These are phyloP conservation scores for Neofusicoccum parvum DNA, from an alignment of 2,329 filamentous ascomycete species.

Conservation along the genomic window DNA sequence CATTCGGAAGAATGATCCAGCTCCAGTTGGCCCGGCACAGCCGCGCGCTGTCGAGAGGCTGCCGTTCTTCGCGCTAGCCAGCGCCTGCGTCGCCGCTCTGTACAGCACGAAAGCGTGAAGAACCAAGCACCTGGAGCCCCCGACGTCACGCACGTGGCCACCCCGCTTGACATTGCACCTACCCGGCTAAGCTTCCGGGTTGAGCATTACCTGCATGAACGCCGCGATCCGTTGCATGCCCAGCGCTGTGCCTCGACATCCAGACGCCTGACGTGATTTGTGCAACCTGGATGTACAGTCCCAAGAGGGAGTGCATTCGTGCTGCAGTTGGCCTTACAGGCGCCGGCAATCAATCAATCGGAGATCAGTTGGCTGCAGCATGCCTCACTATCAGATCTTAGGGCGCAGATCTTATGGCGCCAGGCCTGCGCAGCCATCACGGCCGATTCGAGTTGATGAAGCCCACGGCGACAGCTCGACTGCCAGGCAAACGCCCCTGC, in stretches of 20 bases:
- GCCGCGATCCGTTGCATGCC: slow-evolving; percentile 2
- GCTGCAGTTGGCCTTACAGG: background rate
- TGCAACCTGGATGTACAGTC: too few species aligned
- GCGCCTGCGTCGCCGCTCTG: too few species aligned
- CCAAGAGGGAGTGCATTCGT: background rate
- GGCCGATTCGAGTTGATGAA: background rate
- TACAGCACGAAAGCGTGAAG: background rate
- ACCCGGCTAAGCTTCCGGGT: slow-evolving; percentile 16
- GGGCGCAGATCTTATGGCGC: background rate
- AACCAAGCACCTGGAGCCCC: background rate
- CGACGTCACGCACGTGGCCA: slow-evolving; percentile 17
- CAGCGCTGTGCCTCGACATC: background rate
- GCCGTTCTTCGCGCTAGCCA: too few species aligned
- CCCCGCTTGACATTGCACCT: slow-evolving; percentile 14
- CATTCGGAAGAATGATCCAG: too few species aligned
- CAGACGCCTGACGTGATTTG: background rate
- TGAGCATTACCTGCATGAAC: slow-evolving; percentile 12
- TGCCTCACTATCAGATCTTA: background rate
- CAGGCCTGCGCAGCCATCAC: background rate
- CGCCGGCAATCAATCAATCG: background rate
- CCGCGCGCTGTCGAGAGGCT: too few species aligned
- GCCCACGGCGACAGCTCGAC: background rate
- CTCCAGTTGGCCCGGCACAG: too few species aligned
- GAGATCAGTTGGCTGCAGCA: background rate
- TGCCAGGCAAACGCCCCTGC: background rate